These are phyloP conservation scores for Casaregolazyma suthepensis DNA, from an alignment of 1,139 yeast species.

Conservation along the genomic window DNA sequence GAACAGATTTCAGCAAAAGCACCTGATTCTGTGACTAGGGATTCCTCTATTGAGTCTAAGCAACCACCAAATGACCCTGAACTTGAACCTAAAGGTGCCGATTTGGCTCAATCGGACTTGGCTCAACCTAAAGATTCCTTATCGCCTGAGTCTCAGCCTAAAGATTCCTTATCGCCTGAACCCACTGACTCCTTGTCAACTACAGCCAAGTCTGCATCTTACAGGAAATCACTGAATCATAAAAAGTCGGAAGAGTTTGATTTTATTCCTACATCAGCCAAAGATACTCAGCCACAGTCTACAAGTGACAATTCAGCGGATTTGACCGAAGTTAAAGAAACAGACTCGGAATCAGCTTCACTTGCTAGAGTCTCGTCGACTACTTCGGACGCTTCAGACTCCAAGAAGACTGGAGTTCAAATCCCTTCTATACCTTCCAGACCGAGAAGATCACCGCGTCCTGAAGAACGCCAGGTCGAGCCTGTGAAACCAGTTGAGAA, in stretches of 20 bases:
- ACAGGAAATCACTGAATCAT: background rate
- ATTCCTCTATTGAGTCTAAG: background rate
- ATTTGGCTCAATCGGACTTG: background rate
- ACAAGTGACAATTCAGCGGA: background rate
- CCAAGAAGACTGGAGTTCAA: background rate
- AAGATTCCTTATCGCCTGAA: no score
- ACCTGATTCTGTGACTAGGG: background rate
- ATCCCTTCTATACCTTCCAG: slow-evolving; percentile 3
- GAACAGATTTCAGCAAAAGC: background rate
- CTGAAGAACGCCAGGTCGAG: background rate
- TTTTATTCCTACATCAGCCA: background rate
- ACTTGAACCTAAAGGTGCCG: background rate
- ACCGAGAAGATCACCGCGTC: background rate
- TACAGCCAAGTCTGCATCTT: background rate
- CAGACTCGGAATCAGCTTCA: background rate
- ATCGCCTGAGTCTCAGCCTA: background rate
- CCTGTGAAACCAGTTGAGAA: background rate
- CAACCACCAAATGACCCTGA: background rate
- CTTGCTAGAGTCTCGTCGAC: background rate
- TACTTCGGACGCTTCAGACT: background rate
- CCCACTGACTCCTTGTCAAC: no score
- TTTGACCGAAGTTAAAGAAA: background rate
- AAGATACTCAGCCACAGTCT: background rate
- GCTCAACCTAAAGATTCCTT: background rate
- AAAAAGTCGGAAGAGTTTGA: background rate